These are phyloP conservation scores for Nannochloropsis gaditana DNA, from an alignment of 108 stramenopile species.

Conservation along the genomic window DNA sequence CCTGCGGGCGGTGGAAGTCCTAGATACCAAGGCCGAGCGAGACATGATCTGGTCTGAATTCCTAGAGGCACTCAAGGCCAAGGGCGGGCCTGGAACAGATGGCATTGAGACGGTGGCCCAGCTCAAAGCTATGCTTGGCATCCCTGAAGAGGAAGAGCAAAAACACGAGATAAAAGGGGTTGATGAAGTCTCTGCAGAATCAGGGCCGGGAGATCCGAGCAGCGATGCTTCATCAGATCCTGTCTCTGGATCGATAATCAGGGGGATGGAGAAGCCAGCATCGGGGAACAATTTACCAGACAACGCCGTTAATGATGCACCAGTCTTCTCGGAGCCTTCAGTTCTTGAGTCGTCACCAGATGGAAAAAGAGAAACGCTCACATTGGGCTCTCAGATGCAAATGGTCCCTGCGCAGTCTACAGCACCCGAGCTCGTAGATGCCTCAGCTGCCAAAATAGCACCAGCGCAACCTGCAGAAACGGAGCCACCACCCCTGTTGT, in stretches of 20 bases:
- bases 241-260: background rate
- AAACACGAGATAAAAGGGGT: background rate
- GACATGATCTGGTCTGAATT: constrained; percentile 16
- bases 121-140: background rate
- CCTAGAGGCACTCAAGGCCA: constrained; percentile 16
- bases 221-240: background rate
- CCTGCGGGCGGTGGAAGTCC: constrained; percentile 20
- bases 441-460: background rate
- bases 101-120: background rate
- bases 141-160: background rate
- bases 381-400: background rate
- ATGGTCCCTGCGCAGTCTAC: background rate
- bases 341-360: too few relatives aligned
- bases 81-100: background rate
- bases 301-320: background rate
- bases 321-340: background rate
- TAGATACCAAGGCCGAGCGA: background rate
- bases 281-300: background rate
- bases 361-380: too few relatives aligned
- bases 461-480: background rate
- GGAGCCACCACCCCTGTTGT: constrained; percentile 1
- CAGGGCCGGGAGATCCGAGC: background rate
- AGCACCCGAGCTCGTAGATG: background rate
- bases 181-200: background rate
- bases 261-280: background rate